phyloP scores from a whole-genome alignment of 345 rosid genomes.

The Garcia nutans region DNA sequence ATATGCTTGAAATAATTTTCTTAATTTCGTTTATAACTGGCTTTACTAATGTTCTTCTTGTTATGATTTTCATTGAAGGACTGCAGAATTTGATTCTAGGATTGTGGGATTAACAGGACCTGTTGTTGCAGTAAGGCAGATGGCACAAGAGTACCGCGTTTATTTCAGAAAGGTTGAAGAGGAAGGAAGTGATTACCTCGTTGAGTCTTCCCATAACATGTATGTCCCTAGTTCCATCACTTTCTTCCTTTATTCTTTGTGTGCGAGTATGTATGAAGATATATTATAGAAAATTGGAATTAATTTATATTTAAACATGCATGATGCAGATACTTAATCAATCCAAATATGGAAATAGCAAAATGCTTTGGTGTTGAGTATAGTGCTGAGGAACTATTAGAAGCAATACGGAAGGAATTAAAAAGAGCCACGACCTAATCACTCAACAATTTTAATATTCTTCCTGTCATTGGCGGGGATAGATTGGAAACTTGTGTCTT shows the following conservation, averaged over 20 bases:
- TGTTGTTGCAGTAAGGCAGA: slow-evolving; percentile 61
- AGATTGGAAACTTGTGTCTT: neutral
- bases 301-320: slow-evolving; percentile 7
- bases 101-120: slow-evolving; percentile 75
- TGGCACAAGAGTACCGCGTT: slow-evolving; percentile 84
- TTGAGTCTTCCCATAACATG: slow-evolving; percentile 82
- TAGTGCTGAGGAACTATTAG: slow-evolving; percentile 53
- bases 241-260: neutral
- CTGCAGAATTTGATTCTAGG: slow-evolving; percentile 75
- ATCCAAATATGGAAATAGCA: slow-evolving; percentile 78
- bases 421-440: slow-evolving; percentile 16
- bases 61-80: slow-evolving; percentile 13
- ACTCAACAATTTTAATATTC: neutral
- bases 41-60: slow-evolving; percentile 19
- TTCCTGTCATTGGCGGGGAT: no score
- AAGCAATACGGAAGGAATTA: slow-evolving; percentile 58
- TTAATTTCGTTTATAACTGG: neutral
- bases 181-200: slow-evolving; percentile 85
- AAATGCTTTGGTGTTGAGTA: slow-evolving; percentile 80
- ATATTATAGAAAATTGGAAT: neutral
- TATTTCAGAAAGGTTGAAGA: slow-evolving; percentile 80
- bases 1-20: neutral
- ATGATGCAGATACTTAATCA: slow-evolving; percentile 64
- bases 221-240: slow-evolving; percentile 23
- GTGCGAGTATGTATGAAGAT: neutral